A percentile compares a stretch with the other conserved stretches of the same genome.
These are phyloP conservation scores for Vigna angularis DNA, from an alignment of 306 rosid genomes.

Conservation along the genomic window DNA sequence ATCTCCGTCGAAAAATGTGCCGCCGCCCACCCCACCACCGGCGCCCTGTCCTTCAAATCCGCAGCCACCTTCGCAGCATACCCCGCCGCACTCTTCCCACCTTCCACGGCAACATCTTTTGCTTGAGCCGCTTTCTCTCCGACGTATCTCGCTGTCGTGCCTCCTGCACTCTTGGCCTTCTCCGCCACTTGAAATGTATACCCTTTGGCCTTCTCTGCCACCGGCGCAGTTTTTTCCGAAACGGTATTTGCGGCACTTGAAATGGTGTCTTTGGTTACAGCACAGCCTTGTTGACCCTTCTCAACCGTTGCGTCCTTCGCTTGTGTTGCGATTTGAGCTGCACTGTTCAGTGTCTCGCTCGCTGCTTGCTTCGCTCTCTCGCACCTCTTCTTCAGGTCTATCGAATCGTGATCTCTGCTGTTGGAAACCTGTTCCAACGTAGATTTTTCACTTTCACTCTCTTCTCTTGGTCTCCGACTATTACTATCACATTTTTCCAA, in stretches of 20 bases:
- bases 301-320: constrained; percentile 34
- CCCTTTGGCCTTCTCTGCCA: constrained; percentile 55
- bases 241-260: constrained; percentile 49
- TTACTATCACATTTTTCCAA: constrained; percentile 4
- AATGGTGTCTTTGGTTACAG: constrained; percentile 45
- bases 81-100: constrained; percentile 51
- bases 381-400: constrained; percentile 50
- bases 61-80: constrained; percentile 55
- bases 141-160: constrained; percentile 46
- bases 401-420: constrained; percentile 51
- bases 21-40: constrained; percentile 70
- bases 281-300: constrained; percentile 53
- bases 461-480: neutral
- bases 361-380: constrained; percentile 53
- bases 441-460: neutral
- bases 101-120: constrained; percentile 50
- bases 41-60: constrained; percentile 65
- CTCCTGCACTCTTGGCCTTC: constrained; percentile 41
- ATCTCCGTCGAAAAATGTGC: constrained; percentile 62
- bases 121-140: constrained; percentile 57
- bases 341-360: constrained; percentile 38
- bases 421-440: constrained; percentile 51
- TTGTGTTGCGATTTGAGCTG: constrained; percentile 40
- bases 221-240: constrained; percentile 47
- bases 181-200: constrained; percentile 50